Percentiles rank a stretch among this genome's conserved stretches.
Conservation (phyloP, 352 stramenopile species). For the Pythium dissimile region DNA sequence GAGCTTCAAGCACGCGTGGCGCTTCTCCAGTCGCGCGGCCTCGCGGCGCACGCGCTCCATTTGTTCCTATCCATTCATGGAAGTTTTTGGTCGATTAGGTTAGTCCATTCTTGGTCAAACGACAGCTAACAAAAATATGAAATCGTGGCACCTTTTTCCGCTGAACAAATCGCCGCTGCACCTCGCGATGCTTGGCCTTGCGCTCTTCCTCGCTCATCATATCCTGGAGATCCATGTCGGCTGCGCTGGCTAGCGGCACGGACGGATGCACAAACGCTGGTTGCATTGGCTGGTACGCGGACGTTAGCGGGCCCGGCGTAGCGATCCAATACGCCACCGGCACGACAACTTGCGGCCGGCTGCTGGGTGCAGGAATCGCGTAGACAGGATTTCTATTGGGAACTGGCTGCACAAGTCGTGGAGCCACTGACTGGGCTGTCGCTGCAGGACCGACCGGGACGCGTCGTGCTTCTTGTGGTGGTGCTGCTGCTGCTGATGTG, state of each 20-base stretch:
- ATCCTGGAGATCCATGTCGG: constrained; percentile 6
- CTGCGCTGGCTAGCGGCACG: not conserved
- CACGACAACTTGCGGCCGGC: not conserved
- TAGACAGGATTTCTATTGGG: not conserved
- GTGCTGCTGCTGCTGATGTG: too few relatives aligned
- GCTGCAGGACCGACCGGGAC: not conserved
- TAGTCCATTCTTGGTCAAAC: too few relatives aligned
- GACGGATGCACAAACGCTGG: not conserved
- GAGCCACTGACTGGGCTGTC: not conserved
- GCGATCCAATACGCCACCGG: constrained; percentile 8
- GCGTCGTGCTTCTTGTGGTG: too few relatives aligned
- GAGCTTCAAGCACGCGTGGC: constrained; percentile 25
- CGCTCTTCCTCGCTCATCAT: constrained; percentile 24
- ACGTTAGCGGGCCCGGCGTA: not conserved
- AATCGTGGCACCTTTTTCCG: constrained; percentile 43
- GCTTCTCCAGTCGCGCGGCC: constrained; percentile 25
- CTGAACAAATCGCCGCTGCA: constrained; percentile 44
- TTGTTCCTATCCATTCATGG: constrained; percentile 20
- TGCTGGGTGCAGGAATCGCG: not conserved
- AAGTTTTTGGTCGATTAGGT: too few relatives aligned
- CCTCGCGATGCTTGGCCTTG: constrained; percentile 38
- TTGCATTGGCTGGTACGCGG: not conserved
- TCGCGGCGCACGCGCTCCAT: constrained; percentile 29
- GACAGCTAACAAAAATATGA: too few relatives aligned
- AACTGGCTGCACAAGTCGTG: not conserved